A percentile compares a stretch with the other conserved stretches of the same genome.
Evolutionary conservation across 2,329 filamentous ascomycete genomes (phyloP).

Genomic region (Pyrenochaeta sp.): DNA sequence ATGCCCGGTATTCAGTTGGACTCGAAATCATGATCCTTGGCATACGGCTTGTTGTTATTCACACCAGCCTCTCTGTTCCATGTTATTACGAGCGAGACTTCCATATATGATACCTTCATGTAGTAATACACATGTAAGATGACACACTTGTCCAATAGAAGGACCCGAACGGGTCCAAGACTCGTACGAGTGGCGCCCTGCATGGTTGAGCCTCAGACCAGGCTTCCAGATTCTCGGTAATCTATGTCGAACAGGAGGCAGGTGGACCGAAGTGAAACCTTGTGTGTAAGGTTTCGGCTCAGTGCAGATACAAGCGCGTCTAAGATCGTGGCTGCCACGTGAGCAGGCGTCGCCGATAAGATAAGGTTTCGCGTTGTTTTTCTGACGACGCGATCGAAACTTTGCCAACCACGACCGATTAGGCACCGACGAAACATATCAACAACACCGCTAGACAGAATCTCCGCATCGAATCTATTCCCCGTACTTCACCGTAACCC

Average conservation of each 20-base stretch:
- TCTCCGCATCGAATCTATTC: background rate
- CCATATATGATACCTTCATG: too few species aligned
- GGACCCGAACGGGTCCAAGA: background rate
- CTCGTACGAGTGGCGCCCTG: background rate
- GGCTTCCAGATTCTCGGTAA: background rate
- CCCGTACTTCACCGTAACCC: background rate
- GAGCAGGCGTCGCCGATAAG: conserved; percentile 16
- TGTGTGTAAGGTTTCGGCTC: background rate
- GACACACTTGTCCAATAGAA: too few species aligned
- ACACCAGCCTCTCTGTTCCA: too few species aligned
- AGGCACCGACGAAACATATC: conserved; percentile 24
- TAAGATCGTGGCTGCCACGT: conserved; percentile 11
- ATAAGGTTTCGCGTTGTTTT: conserved; percentile 23
- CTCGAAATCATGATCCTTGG: too few species aligned
- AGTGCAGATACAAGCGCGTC: background rate
- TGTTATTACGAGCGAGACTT: too few species aligned
- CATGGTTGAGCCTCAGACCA: background rate
- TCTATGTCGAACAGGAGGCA: background rate
- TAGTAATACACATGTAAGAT: too few species aligned
- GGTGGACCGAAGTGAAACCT: background rate
- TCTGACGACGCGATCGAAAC: conserved; percentile 2
- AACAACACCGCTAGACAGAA: background rate
- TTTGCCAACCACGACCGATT: background rate
- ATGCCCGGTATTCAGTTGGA: too few species aligned
- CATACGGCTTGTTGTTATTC: background rate